Conservation (phyloP, 257 asterid species). For the Fraxinus excelsior region DNA sequence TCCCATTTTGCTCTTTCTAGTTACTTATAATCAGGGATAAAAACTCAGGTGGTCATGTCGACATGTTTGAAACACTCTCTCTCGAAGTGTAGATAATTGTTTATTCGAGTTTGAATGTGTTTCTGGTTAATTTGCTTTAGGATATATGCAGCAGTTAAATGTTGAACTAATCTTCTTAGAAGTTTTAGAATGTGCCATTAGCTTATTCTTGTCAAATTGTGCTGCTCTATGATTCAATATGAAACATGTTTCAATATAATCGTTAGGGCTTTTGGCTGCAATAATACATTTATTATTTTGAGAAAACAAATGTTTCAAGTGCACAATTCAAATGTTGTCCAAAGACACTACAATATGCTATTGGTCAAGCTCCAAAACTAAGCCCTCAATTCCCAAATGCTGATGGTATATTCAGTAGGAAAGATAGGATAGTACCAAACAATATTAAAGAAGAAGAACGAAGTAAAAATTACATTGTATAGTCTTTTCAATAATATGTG, state of each 20-base stretch:
- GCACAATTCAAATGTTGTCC: not conserved
- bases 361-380: not conserved
- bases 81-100: constrained; percentile 55
- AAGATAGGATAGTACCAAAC: not conserved
- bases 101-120: constrained; percentile 12
- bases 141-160: not conserved
- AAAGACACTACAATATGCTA: not conserved
- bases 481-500: not conserved
- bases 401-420: not conserved
- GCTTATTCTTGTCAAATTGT: not conserved
- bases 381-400: not conserved
- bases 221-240: not conserved
- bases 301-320: too few relatives aligned
- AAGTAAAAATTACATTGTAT: not conserved
- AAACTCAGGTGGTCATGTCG: constrained; percentile 10
- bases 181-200: not conserved
- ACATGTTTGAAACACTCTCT: constrained; percentile 26
- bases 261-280: too few relatives aligned
- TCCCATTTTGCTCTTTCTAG: constrained; percentile 12
- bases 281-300: too few relatives aligned
- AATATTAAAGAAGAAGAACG: not conserved
- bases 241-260: too few relatives aligned
- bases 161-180: not conserved
- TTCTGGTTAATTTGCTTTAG: not conserved
- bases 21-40: constrained; percentile 37